These are phyloP conservation scores for Diutina siamensis DNA, from an alignment of 1,139 yeast species.

Conservation along the genomic window DNA sequence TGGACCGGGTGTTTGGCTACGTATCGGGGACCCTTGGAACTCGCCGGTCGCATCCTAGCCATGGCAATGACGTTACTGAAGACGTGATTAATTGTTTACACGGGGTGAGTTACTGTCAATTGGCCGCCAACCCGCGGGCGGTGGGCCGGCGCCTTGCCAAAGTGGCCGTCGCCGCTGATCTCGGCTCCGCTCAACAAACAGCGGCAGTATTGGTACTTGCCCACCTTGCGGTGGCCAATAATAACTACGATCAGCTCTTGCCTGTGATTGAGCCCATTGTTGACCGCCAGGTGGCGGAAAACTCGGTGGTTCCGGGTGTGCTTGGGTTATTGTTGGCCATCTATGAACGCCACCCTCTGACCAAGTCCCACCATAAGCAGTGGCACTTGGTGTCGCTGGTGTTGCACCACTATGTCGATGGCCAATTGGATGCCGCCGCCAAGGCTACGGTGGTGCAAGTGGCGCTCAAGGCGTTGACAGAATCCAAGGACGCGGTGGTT, in stretches of 20 bases:
- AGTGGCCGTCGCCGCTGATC: not conserved
- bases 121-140: slow-evolving; percentile 11
- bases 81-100: not conserved
- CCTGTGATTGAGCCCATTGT: slow-evolving; percentile 27
- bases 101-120: slow-evolving; percentile 14
- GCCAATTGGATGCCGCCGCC: not conserved
- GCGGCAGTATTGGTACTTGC: slow-evolving; percentile 32
- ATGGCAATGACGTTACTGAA: not conserved
- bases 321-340: slow-evolving; percentile 35
- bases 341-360: slow-evolving; percentile 27
- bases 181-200: not conserved
- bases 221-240: slow-evolving; percentile 23
- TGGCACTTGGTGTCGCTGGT: slow-evolving; percentile 7
- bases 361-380: slow-evolving; percentile 14
- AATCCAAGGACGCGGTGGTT: slow-evolving; percentile 14
- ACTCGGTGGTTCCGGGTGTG: slow-evolving; percentile 25
- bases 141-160: slow-evolving; percentile 11
- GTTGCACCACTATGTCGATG: slow-evolving; percentile 5
- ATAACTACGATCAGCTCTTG: slow-evolving; percentile 35
- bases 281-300: slow-evolving; percentile 7
- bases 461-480: slow-evolving; percentile 13
- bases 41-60: not conserved
- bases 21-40: slow-evolving; percentile 25
- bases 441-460: slow-evolving; percentile 14
- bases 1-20: slow-evolving; percentile 31